Base-by-base conservation (phyloP, 305 asterid genomes). In the Plantago lanceolata region DNA sequence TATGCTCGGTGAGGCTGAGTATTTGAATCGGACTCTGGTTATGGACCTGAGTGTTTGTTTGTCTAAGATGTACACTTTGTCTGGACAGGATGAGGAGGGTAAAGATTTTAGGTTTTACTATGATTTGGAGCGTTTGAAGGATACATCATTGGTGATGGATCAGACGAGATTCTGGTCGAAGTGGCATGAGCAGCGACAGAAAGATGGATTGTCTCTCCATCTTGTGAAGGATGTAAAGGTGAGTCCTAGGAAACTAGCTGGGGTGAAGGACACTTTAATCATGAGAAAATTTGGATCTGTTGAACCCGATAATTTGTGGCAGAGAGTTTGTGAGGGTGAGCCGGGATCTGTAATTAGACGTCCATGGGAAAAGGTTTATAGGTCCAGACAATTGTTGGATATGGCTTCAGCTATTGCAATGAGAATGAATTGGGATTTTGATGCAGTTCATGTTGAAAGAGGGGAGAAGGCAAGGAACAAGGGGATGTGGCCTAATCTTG, bases 61-160 rank as follows among this genome's bases (percentile, higher is more conserved):
- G 78, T 78, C 91, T 12, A 83, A 82, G 73, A 82, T 78, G 48
- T 86, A 91, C 74, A 79, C 94, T 68, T 73, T 87, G 16, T 82
- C 90, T 2, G 94, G 92, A 19, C 81, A 72, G 17, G 87, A 91
- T 28, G 95, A 91, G 67, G 95, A 88, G 63, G 93, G 96, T 4
- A 88, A 88, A 45, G 95, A 86, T 69, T 86, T 86, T 55, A 79
- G 95, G 72, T 91, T 78, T 62, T 88, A 86, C 84, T 86, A 88
- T 20, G 98, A 91, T 66, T 88, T 88, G 28, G 95, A 91, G 78
- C 98, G 83, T 67, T 82, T 91, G 81, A 86, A 73, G 81, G 98
- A 86, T 63, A 75, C 89, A 9, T 75, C 92, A 0, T 63, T 86
- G 0, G 94, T 88, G 19, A 75, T 88, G 24, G 98, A 91, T 15